A percentile compares a stretch with the other conserved stretches of the same genome.
Conservation (phyloP, 2,329 filamentous ascomycete species). For the Monosporascus sp. region DNA sequence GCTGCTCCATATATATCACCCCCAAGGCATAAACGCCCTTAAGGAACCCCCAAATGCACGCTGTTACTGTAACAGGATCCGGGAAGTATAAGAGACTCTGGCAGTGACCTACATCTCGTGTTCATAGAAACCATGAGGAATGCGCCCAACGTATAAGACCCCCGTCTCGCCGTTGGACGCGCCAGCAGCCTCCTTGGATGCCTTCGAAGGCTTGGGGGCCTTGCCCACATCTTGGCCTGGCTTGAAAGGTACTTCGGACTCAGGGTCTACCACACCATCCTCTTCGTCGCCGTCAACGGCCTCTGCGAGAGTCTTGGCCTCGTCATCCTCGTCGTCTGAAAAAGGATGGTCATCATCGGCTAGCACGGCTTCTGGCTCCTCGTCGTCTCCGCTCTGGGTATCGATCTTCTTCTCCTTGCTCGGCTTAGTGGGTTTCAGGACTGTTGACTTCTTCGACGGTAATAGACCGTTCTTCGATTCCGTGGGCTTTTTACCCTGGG, state of each 20-base stretch:
- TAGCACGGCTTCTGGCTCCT: conserved; percentile 36
- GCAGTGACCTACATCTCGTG: conserved; percentile 70
- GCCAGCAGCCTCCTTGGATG: conserved; percentile 33
- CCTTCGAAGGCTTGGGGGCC: conserved; percentile 43
- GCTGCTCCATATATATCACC: no score
- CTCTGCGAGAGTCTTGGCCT: conserved; percentile 40
- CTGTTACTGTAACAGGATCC: not conserved
- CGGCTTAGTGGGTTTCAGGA: conserved; percentile 20
- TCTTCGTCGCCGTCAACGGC: conserved; percentile 43
- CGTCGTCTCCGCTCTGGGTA: conserved; percentile 16
- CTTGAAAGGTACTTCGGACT: conserved; percentile 32
- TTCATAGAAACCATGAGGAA: conserved; percentile 91
- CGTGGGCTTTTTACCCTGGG: conserved; percentile 17
- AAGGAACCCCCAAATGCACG: no score
- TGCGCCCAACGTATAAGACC: conserved; percentile 83
- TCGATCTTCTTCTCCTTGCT: conserved; percentile 19
- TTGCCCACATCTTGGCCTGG: conserved; percentile 47
- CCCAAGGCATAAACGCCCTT: no score
- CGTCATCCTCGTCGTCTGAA: conserved; percentile 33
- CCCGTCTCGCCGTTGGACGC: conserved; percentile 53
- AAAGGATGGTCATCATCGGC: conserved; percentile 13
- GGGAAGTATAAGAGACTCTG: not conserved
- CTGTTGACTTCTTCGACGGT: conserved; percentile 3
- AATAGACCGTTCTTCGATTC: conserved; percentile 2
- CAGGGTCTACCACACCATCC: conserved; percentile 26